phyloP scores from a whole-genome alignment of 2,329 filamentous ascomycete species.

The Pseudogymnoascus sp. region DNA sequence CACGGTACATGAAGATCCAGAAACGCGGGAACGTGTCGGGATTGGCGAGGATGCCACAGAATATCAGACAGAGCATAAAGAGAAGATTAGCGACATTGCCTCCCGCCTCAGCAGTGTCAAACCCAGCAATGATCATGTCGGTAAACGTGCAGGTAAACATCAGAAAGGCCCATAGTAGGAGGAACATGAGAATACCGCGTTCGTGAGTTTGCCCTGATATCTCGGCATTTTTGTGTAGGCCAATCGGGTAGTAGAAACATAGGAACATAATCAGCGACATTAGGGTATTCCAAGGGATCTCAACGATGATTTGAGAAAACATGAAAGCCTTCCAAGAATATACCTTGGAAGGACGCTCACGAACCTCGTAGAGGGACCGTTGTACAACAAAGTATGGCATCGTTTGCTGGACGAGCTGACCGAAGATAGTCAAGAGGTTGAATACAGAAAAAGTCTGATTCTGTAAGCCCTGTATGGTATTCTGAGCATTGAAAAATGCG shows the following conservation, averaged over 20 bases:
- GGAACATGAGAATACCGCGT: slow-evolving; percentile 70
- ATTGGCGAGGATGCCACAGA: slow-evolving; percentile 61
- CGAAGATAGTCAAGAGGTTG: slow-evolving; percentile 55
- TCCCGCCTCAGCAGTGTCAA: slow-evolving; percentile 68
- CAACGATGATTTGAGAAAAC: slow-evolving; percentile 40
- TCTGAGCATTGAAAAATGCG: slow-evolving; percentile 51
- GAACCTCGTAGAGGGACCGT: slow-evolving; percentile 48
- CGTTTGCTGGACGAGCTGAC: slow-evolving; percentile 49
- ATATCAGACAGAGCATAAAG: slow-evolving; percentile 65
- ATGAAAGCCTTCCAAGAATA: slow-evolving; percentile 55
- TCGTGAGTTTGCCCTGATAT: slow-evolving; percentile 52
- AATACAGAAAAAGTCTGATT: slow-evolving; percentile 51
- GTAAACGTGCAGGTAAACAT: slow-evolving; percentile 77
- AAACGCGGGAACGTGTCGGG: slow-evolving; percentile 58
- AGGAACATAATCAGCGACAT: slow-evolving; percentile 38
- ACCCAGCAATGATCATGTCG: slow-evolving; percentile 65
- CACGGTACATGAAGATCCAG: slow-evolving; percentile 79
- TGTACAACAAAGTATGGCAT: slow-evolving; percentile 51
- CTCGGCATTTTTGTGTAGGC: slow-evolving; percentile 56
- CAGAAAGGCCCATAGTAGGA: slow-evolving; percentile 67
- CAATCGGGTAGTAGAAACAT: slow-evolving; percentile 53
- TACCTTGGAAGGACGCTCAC: slow-evolving; percentile 54
- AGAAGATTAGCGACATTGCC: slow-evolving; percentile 68
- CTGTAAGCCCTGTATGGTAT: slow-evolving; percentile 43
- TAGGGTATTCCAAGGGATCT: slow-evolving; percentile 37